Evolutionary conservation across 257 asterid species (phyloP).

Genomic region (Fraxinus pennsylvanica): DNA sequence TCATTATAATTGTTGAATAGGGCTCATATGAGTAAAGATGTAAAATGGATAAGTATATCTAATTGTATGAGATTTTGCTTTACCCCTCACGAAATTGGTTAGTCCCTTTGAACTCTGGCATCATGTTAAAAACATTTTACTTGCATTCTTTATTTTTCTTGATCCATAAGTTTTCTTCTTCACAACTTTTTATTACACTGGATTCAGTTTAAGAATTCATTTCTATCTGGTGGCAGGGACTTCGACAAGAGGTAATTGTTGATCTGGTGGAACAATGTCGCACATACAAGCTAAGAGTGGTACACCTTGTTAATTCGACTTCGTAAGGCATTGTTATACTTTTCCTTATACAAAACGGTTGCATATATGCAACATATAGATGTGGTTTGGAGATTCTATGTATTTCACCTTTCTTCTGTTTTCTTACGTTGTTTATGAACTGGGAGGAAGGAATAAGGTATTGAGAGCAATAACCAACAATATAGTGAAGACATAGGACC

Average conservation of each 20-base stretch:
- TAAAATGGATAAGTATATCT: conserved; percentile 13
- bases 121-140: conserved; percentile 7
- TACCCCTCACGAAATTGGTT: conserved; percentile 6
- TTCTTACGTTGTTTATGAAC: background rate
- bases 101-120: conserved; percentile 1
- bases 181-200: background rate
- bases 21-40: background rate
- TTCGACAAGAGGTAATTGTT: conserved; percentile 93
- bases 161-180: background rate
- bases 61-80: background rate
- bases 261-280: conserved; percentile 99
- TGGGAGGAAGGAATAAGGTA: background rate
- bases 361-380: background rate
- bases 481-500: conserved; percentile 3
- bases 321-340: conserved; percentile 66
- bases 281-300: conserved; percentile 90
- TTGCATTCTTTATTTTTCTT: background rate
- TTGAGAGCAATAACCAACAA: conserved; percentile 1
- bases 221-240: conserved; percentile 55
- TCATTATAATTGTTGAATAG: conserved; percentile 19
- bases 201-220: conserved; percentile 4
- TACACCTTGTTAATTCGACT: conserved; percentile 95
- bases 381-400: conserved; percentile 19
- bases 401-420: background rate
- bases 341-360: conserved; percentile 19